These are phyloP conservation scores for Meripilus lineatus DNA, from an alignment of 1,284 basidiomycete species.

Conservation along the genomic window DNA sequence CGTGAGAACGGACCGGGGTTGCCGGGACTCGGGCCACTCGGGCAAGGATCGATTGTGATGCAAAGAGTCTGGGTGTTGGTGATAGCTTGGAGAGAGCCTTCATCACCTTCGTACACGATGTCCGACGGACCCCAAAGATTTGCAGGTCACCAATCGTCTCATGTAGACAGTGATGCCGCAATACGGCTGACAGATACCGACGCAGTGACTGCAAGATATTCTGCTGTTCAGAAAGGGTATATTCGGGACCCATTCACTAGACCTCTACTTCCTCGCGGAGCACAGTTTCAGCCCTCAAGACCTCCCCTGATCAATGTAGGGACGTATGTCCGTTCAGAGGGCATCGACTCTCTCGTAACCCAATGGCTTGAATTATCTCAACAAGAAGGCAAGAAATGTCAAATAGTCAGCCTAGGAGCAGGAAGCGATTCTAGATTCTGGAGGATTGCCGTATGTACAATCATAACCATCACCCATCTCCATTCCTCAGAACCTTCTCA, in stretches of 20 bases:
- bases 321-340: constrained; percentile 81
- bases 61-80: too few relatives aligned
- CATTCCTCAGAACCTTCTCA: too few relatives aligned
- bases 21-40: too few relatives aligned
- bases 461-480: background rate
- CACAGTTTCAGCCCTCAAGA: constrained; percentile 57
- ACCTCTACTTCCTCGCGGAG: constrained; percentile 53
- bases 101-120: constrained; percentile 14
- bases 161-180: constrained; percentile 46
- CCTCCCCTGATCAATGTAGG: constrained; percentile 95
- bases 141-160: too few relatives aligned
- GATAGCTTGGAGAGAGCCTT: constrained; percentile 3
- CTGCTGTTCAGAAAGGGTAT: constrained; percentile 75
- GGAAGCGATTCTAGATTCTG: constrained; percentile 94
- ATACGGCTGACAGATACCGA: constrained; percentile 72
- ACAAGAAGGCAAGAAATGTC: constrained; percentile 43
- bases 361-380: constrained; percentile 55
- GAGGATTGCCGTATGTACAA: constrained; percentile 68
- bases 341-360: constrained; percentile 77
- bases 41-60: too few relatives aligned
- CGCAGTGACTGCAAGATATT: constrained; percentile 74
- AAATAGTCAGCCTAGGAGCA: constrained; percentile 87
- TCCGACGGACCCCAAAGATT: constrained; percentile 1
- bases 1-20: too few relatives aligned
- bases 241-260: constrained; percentile 68